Base-by-base conservation (phyloP, 805 yeast species). In the Metschnikowia proteae region DNA sequence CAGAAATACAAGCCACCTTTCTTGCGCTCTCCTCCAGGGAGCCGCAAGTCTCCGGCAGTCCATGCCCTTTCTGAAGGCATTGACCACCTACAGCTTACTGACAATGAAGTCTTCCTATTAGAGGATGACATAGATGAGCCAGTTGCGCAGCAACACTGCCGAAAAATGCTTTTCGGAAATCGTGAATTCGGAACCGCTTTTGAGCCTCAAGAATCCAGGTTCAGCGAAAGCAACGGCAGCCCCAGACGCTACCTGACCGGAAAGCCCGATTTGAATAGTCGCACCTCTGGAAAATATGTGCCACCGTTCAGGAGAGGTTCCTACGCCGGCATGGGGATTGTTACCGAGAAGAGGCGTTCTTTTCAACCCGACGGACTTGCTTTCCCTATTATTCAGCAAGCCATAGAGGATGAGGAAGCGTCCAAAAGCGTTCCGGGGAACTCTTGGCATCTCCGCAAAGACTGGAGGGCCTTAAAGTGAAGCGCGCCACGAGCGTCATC, bases 271-370 rank as follows among this genome's bases (percentile, higher is more conserved):
- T 13, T 17, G 3, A 27, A 8, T 22, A 29, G 30, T 29, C 43
- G 37, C 34, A 32, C 30, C 2, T 41, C 57, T 3, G 86, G 86
- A 3, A 83, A 81, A 60, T 84, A 85, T 57, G 70, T 85, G 35
- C 91, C 91, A 22, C 90, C 90, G n/a, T 83, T 79, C 58, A 68
- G 84, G 54, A 74, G 90, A 61, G 77, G 80, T 0, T 77, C 83
- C 4, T 69, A 65, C 33, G 49, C 48, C 23, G 50, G 53, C n/a
- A 50, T 47, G 39, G 48, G 51, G 7, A 39, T 39, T n/a, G 36
- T 27, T 10, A 45, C 48, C n/a, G 60, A 56, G 5, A 56, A 46
- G 29, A 45, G 49, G 32, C 54, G 60, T 10, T 48, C 54, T 9
- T 36, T 48, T 25, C 43, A 49, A 22, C 46, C 58, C 4, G 45